Evolutionary conservation across 2,329 filamentous ascomycete genomes (phyloP).

Genomic region (Plectosphaerella sp.): DNA sequence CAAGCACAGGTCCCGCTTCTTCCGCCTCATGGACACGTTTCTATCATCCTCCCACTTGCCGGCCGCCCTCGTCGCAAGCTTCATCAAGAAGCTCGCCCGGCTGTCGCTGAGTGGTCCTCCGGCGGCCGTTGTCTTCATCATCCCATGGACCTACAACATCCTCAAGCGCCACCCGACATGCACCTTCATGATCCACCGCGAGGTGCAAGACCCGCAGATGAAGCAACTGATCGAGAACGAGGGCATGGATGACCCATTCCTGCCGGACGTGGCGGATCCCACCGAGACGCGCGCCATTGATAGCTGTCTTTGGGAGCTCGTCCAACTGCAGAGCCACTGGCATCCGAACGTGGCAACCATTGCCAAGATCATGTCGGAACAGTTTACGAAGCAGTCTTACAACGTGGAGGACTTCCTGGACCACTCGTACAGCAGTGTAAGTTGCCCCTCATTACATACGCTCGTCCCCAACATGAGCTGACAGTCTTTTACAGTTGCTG

Average conservation of each 20-base stretch:
- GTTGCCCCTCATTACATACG: slow-evolving; percentile 20
- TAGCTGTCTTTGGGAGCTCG: slow-evolving; percentile 91
- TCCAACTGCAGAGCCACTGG: slow-evolving; percentile 87
- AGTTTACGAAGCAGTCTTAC: slow-evolving; percentile 94
- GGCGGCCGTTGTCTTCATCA: slow-evolving; percentile 78
- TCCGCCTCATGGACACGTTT: slow-evolving; percentile 88
- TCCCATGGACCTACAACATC: slow-evolving; percentile 95
- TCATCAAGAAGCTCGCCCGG: slow-evolving; percentile 87
- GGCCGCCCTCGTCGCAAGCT: slow-evolving; percentile 84
- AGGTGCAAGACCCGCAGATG: slow-evolving; percentile 52
- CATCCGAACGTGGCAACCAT: slow-evolving; percentile 96
- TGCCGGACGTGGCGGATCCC: slow-evolving; percentile 71
- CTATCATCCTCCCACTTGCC: slow-evolving; percentile 89
- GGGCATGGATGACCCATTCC: slow-evolving; percentile 68
- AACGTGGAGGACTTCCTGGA: slow-evolving; percentile 97
- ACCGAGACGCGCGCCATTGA: slow-evolving; percentile 85
- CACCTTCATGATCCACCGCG: slow-evolving; percentile 93
- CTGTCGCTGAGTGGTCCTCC: slow-evolving; percentile 86
- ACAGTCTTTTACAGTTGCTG: slow-evolving; percentile 56
- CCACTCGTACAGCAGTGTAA: slow-evolving; percentile 80
- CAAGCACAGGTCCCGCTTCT: slow-evolving; percentile 89
- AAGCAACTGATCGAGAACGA: slow-evolving; percentile 56
- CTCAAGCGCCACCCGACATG: slow-evolving; percentile 85
- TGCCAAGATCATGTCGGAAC: slow-evolving; percentile 88
- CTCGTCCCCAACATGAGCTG: slow-evolving; percentile 16